Conservation (phyloP, 768 basidiomycete species). For the Tricholoma flavovirens region DNA sequence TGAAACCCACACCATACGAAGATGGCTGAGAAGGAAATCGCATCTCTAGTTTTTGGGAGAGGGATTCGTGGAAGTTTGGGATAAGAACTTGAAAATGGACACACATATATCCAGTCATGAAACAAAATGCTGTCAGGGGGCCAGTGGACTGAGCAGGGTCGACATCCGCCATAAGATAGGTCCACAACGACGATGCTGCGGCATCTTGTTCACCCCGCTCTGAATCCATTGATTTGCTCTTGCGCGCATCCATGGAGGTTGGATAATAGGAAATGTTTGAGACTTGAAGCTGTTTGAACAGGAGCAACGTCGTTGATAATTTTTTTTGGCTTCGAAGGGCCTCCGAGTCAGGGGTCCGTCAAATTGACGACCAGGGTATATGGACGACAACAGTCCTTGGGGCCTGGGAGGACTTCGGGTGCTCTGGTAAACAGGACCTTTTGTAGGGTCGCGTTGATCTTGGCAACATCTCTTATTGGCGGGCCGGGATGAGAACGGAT, state of each 20-base stretch:
- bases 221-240: constrained; percentile 3
- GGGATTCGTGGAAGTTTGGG: neutral
- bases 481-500: neutral
- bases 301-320: neutral
- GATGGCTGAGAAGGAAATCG: constrained; percentile 69
- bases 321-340: neutral
- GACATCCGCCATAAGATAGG: constrained; percentile 40
- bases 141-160: constrained; percentile 44
- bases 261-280: neutral
- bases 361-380: neutral
- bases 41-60: constrained; percentile 41
- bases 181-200: constrained; percentile 26
- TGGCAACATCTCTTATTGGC: neutral
- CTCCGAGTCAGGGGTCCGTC: too few species aligned
- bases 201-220: neutral
- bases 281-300: neutral
- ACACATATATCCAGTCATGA: constrained; percentile 78
- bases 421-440: neutral
- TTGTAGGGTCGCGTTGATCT: neutral
- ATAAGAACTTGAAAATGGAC: constrained; percentile 18
- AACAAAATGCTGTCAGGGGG: constrained; percentile 61
- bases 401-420: neutral
- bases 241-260: neutral
- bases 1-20: constrained; percentile 87
- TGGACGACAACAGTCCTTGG: neutral